These are phyloP conservation scores for Botryotinia narcissicola DNA, from an alignment of 2,329 filamentous ascomycete species.

Conservation along the genomic window DNA sequence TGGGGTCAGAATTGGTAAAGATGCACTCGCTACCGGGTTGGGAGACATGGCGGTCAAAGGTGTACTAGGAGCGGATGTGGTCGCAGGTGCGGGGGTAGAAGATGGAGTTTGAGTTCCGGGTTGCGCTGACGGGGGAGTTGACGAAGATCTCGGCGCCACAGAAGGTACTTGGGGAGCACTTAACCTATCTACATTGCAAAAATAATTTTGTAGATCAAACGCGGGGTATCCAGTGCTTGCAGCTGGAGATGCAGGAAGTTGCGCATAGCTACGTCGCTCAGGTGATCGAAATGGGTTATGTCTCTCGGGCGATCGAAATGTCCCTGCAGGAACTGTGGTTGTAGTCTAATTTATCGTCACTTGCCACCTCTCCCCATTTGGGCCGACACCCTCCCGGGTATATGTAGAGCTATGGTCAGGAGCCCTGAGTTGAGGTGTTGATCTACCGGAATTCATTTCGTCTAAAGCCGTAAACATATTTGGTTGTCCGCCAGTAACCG, in stretches of 20 bases:
- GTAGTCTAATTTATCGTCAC: conserved; percentile 50
- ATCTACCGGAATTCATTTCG: conserved; percentile 34
- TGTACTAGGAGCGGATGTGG: conserved; percentile 9
- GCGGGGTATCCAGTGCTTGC: conserved; percentile 24
- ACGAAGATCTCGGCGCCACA: conserved; percentile 27
- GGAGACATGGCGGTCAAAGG: not conserved
- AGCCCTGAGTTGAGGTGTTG: conserved; percentile 35
- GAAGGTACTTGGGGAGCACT: conserved; percentile 24
- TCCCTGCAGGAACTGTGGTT: conserved; percentile 29
- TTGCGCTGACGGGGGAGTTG: conserved; percentile 16
- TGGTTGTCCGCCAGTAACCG: conserved; percentile 24
- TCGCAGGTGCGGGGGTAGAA: conserved; percentile 7
- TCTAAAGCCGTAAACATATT: conserved; percentile 25
- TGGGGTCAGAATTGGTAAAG: conserved; percentile 10
- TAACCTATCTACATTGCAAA: conserved; percentile 32
- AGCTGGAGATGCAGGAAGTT: conserved; percentile 12
- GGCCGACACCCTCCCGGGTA: conserved; percentile 49
- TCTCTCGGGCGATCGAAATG: conserved; percentile 21
- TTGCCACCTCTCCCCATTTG: conserved; percentile 53
- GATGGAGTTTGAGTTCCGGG: conserved; percentile 20
- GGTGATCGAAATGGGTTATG: conserved; percentile 22
- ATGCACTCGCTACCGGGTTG: conserved; percentile 14
- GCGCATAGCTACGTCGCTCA: conserved; percentile 24
- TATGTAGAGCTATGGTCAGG: conserved; percentile 44
- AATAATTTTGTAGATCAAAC: conserved; percentile 32